phyloP scores from a whole-genome alignment of 2,329 filamentous ascomycete species.

The Monilinia polystroma region DNA sequence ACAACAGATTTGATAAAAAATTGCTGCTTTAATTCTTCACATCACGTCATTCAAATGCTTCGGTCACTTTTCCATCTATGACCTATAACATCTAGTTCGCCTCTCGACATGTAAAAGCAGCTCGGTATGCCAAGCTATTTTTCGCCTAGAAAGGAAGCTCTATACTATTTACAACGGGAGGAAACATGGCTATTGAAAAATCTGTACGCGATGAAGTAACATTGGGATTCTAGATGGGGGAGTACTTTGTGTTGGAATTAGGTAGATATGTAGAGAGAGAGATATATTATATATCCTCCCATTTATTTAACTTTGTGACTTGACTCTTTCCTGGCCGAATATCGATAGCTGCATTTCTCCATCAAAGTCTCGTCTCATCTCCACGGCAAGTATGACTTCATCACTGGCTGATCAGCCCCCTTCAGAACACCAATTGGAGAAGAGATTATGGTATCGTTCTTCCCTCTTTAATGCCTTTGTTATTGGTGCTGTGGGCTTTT shows the following conservation, averaged over 20 bases:
- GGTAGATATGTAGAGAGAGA: background rate
- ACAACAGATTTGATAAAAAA: background rate
- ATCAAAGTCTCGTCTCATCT: background rate
- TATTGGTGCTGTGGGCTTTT: conserved; percentile 44
- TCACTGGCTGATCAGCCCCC: background rate
- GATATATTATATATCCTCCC: background rate
- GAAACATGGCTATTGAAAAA: conserved; percentile 1
- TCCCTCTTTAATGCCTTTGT: conserved; percentile 46
- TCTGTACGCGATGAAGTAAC: conserved; percentile 2
- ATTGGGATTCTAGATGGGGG: too few species aligned
- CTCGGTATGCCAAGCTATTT: background rate
- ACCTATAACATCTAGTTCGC: too few species aligned
- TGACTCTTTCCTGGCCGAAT: too few species aligned
- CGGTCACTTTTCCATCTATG: background rate
- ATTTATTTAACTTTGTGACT: background rate
- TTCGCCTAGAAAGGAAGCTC: conserved; percentile 3
- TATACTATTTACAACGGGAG: background rate
- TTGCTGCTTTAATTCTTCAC: background rate
- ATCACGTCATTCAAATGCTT: background rate
- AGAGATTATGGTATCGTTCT: background rate
- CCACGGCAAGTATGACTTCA: background rate
- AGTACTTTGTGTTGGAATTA: too few species aligned
- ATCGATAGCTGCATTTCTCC: background rate
- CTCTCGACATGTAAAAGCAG: background rate
- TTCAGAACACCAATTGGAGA: background rate